A percentile compares a stretch with the other conserved stretches of the same genome.
These are phyloP conservation scores for Sporothrix pseudoabietina DNA, from an alignment of 2,329 filamentous ascomycete genomes.

Conservation along the genomic window DNA sequence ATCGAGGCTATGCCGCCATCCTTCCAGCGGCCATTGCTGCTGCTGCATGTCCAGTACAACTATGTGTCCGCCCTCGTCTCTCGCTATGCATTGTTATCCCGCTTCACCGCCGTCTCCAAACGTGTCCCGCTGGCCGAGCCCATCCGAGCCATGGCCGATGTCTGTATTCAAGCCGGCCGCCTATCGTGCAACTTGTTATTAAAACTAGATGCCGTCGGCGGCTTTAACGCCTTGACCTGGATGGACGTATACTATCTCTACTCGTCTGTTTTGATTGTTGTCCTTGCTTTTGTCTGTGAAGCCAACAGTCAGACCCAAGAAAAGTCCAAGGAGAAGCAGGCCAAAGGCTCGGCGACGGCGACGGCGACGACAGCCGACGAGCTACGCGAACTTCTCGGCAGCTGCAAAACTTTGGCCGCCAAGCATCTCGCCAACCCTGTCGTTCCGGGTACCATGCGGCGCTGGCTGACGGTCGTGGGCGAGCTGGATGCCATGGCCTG, in stretches of 20 bases:
- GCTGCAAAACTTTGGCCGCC: slow-evolving; percentile 13
- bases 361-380: neutral
- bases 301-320: neutral
- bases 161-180: slow-evolving; percentile 44
- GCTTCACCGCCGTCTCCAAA: slow-evolving; percentile 39
- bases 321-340: neutral
- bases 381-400: slow-evolving; percentile 1
- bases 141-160: slow-evolving; percentile 41
- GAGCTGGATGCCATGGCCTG: slow-evolving; percentile 28
- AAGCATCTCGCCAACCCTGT: slow-evolving; percentile 22
- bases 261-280: slow-evolving; percentile 43
- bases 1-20: slow-evolving; percentile 41
- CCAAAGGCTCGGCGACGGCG: neutral
- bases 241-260: slow-evolving; percentile 47
- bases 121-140: slow-evolving; percentile 21
- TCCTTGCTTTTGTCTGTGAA: slow-evolving; percentile 44
- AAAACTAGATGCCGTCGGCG: slow-evolving; percentile 42
- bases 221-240: slow-evolving; percentile 45
- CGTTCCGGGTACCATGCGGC: slow-evolving; percentile 23
- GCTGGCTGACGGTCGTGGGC: slow-evolving; percentile 13
- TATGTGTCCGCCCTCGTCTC: slow-evolving; percentile 45
- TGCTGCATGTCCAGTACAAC: slow-evolving; percentile 45
- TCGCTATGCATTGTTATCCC: slow-evolving; percentile 44
- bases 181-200: slow-evolving; percentile 42
- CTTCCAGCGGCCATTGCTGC: slow-evolving; percentile 43